Conservation (phyloP, 1,284 basidiomycete genomes). For the Vanrija sp. region DNA sequence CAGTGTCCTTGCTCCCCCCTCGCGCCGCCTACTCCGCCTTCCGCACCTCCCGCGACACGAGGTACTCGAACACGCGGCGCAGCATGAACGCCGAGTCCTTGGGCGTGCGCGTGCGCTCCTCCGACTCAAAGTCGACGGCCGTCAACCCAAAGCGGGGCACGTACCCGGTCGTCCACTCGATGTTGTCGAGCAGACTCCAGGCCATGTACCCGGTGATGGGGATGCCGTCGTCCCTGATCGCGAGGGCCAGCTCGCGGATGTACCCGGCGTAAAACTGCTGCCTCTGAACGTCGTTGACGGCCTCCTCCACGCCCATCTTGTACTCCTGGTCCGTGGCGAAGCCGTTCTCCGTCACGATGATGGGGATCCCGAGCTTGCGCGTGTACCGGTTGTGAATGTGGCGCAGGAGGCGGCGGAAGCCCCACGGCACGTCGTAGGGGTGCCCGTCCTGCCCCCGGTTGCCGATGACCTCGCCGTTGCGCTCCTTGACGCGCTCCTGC, state of each 20-base stretch:
- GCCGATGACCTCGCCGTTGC: conserved; percentile 26
- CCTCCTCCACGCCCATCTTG: conserved; percentile 10
- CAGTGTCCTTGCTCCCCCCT: too few species aligned
- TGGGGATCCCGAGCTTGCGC: neutral
- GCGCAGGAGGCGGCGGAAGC: conserved; percentile 14
- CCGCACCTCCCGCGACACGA: too few species aligned
- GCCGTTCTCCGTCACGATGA: conserved; percentile 25
- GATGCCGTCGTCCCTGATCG: conserved; percentile 25
- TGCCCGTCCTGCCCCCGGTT: conserved; percentile 26
- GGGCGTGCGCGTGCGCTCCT: neutral
- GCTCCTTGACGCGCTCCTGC: conserved; percentile 16
- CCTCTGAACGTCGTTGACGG: conserved; percentile 20
- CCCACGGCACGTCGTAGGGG: conserved; percentile 24
- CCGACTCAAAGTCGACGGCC: neutral
- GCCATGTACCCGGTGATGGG: conserved; percentile 27
- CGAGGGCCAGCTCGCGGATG: conserved; percentile 22
- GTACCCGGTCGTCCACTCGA: conserved; percentile 1
- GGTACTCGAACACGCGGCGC: too few species aligned
- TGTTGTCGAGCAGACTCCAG: conserved; percentile 30
- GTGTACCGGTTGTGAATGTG: conserved; percentile 8
- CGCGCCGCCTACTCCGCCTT: too few species aligned
- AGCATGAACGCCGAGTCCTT: conserved; percentile 1
- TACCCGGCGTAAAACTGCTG: conserved; percentile 29
- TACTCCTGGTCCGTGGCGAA: conserved; percentile 2
- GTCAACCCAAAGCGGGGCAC: conserved; percentile 1